Base-by-base conservation (phyloP, 805 yeast genomes). In the Myxozyma kluyveri region DNA sequence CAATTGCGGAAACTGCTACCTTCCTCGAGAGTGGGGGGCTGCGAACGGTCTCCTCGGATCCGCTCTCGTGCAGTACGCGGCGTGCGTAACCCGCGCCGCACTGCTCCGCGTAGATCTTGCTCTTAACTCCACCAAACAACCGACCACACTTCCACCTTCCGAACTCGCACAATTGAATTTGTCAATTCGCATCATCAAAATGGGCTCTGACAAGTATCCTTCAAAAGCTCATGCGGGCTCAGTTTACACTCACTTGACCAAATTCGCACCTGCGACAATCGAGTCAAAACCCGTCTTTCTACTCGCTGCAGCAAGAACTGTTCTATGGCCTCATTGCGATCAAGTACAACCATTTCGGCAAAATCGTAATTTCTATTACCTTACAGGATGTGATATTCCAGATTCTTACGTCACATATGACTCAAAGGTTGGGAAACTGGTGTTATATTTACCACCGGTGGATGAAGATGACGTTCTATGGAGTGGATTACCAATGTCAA, bases 401-500 rank as follows among this genome's bases (percentile, higher is more conserved):
- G 95, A 93, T 1, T 75, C 85, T 31, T 84, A 80, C 61, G 77
- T 88, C 1, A 70, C 85, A 21, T 91, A 78, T 64, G 73, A 80
- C 44, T 63, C 82, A 35, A 64, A 60, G 2, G 60, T 68, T 4
- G 33, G 33, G 14, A 75, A 79, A 47, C 73, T 88, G 55, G 80
- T 83, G 0, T 71, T 91, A 23, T 91, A 85, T 64, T 73, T 93
- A 46, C 97, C 98, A 0, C 79, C 85, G 47, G 75, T 91, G 36
- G 96, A 89, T 64, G 71, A 77, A 39, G 98, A 93, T 40, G 96
- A 88, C 65, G 85, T 91, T 38, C 85, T 93, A 88, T 91, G 99
- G 99, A 83, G 93, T 52, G 99, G 99, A 0, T 65, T 84, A 69
- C 99, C 99, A 3, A 57, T 88, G 47, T 72, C 80, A 36, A 57